phyloP scores from a whole-genome alignment of 2,329 filamentous ascomycete genomes.

The Pyrenochaeta sp. region DNA sequence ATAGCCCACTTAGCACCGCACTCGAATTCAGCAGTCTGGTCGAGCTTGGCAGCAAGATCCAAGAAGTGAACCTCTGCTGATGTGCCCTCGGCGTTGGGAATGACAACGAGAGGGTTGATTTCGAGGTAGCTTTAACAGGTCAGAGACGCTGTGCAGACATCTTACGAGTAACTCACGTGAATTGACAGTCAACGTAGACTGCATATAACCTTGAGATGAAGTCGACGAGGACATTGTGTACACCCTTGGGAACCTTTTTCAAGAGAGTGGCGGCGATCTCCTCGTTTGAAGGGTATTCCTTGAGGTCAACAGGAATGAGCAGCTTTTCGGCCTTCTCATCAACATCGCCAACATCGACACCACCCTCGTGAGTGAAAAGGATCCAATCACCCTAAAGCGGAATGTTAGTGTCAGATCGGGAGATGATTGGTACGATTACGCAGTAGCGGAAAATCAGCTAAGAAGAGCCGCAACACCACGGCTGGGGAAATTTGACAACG shows the following conservation, averaged over 20 bases:
- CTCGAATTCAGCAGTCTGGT: slow-evolving; percentile 99
- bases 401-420: slow-evolving; percentile 42
- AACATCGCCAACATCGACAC: slow-evolving; percentile 99
- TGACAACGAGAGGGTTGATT: slow-evolving; percentile 98
- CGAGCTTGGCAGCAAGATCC: slow-evolving; percentile 96
- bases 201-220: slow-evolving; percentile 98
- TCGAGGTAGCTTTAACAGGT: slow-evolving; percentile 76
- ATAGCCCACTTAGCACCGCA: slow-evolving; percentile 99
- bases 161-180: slow-evolving; percentile 67
- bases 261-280: slow-evolving; percentile 85
- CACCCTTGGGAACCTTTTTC: slow-evolving; percentile 91
- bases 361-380: slow-evolving; percentile 99
- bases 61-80: slow-evolving; percentile 97
- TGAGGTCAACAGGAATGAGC: slow-evolving; percentile 93
- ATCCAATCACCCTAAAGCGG: slow-evolving; percentile 91
- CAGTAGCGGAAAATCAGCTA: slow-evolving; percentile 26
- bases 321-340: slow-evolving; percentile 99
- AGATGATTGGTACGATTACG: slow-evolving; percentile 36
- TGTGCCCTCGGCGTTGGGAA: slow-evolving; percentile 90
- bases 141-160: slow-evolving; percentile 16
- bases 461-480: slow-evolving; percentile 47
- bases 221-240: slow-evolving; percentile 98
- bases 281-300: slow-evolving; percentile 94
- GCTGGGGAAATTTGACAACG: slow-evolving; percentile 23
- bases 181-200: slow-evolving; percentile 99